Evolutionary conservation across 2,329 filamentous ascomycete species (phyloP).

Genomic region (Aspergillus fischeri): DNA sequence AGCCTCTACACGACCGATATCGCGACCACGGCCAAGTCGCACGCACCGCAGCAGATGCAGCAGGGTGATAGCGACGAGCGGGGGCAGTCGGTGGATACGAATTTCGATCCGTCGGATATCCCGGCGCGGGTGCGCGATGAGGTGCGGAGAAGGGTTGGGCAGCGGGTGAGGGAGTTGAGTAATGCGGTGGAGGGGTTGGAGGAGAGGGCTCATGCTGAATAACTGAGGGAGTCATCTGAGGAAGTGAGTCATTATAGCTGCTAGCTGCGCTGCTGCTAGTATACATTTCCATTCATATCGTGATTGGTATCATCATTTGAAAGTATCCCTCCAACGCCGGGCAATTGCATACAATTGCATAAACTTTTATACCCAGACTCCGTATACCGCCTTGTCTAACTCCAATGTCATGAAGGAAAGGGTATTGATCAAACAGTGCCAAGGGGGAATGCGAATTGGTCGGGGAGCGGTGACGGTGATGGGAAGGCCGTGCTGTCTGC

Average conservation of each 20-base stretch:
- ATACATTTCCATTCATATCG: background rate
- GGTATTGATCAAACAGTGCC: conserved; percentile 15
- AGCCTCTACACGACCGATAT: conserved; percentile 27
- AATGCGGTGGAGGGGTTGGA: conserved; percentile 43
- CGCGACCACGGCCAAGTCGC: conserved; percentile 3
- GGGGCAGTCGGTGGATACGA: conserved; percentile 25
- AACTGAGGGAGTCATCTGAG: background rate
- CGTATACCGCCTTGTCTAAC: background rate
- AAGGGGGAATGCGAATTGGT: conserved; percentile 18
- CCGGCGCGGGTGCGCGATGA: conserved; percentile 34
- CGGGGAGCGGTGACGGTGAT: conserved; percentile 25
- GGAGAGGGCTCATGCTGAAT: conserved; percentile 36
- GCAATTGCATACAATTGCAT: background rate
- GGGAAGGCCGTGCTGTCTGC: conserved; percentile 14
- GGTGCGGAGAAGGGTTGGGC: conserved; percentile 41
- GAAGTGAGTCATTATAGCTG: background rate
- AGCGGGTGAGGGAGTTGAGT: conserved; percentile 45
- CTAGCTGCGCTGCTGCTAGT: background rate
- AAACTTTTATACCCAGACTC: background rate
- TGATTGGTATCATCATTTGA: background rate
- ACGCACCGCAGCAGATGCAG: conserved; percentile 2
- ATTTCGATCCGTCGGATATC: conserved; percentile 29
- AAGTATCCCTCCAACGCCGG: background rate
- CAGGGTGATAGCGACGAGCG: background rate
- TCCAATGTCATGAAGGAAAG: background rate